Evolutionary conservation across 495 filamentous ascomycete genomes (phyloP).

Genomic region (Lophiostoma macrostomum): DNA sequence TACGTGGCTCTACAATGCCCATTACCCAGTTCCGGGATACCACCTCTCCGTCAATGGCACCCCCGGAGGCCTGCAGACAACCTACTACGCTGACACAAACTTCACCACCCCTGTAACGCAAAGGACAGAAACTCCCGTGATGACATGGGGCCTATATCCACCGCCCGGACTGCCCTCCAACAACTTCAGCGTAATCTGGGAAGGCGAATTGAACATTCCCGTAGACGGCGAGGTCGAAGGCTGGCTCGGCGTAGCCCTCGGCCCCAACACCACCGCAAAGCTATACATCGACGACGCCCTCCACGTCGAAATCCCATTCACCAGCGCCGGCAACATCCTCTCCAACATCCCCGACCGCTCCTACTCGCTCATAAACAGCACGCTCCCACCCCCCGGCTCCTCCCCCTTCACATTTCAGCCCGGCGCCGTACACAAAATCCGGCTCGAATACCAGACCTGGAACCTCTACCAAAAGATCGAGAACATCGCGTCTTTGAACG

Average conservation of each 20-base stretch:
- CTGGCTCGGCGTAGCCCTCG: conserved; percentile 39
- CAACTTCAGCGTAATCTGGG: conserved; percentile 47
- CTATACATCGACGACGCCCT: conserved; percentile 41
- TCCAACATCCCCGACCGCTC: conserved; percentile 37
- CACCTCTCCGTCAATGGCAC: conserved; percentile 41
- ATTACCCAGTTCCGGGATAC: conserved; percentile 45
- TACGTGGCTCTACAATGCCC: conserved; percentile 45
- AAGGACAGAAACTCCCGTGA: conserved; percentile 40
- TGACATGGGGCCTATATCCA: conserved; percentile 47
- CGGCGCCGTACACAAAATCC: conserved; percentile 39
- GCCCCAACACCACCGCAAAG: conserved; percentile 42
- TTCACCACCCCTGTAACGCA: conserved; percentile 38
- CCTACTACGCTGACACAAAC: conserved; percentile 44
- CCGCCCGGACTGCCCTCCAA: conserved; percentile 44
- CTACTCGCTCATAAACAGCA: conserved; percentile 38
- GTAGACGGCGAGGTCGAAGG: conserved; percentile 39
- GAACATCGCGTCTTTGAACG: conserved; percentile 46
- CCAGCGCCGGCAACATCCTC: conserved; percentile 19
- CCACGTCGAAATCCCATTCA: conserved; percentile 20
- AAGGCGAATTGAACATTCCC: conserved; percentile 41
- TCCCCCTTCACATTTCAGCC: conserved; percentile 41
- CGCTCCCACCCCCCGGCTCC: conserved; percentile 40
- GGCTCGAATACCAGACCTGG: conserved; percentile 48
- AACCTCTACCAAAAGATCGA: conserved; percentile 44
- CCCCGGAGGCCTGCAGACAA: conserved; percentile 40